Evolutionary conservation across 2,329 filamentous ascomycete species (phyloP).

Genomic region (Capronia coronata): DNA sequence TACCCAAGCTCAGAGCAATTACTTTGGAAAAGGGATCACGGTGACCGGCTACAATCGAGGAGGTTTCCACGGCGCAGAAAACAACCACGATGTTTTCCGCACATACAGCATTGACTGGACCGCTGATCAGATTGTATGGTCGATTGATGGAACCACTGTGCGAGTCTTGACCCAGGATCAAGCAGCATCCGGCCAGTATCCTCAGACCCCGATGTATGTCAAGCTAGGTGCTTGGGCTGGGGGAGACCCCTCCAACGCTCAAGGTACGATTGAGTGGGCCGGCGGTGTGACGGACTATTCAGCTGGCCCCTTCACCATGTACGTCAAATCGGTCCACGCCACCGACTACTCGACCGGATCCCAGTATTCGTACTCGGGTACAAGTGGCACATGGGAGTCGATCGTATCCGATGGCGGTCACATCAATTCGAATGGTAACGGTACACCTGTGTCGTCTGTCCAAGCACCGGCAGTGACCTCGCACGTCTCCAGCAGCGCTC

Average conservation of each 20-base stretch:
- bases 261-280: conserved; percentile 60
- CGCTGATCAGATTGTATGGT: conserved; percentile 57
- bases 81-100: conserved; percentile 49
- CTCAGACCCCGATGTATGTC: conserved; percentile 67
- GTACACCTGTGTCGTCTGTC: conserved; percentile 30
- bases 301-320: conserved; percentile 65
- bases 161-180: conserved; percentile 57
- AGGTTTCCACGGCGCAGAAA: conserved; percentile 62
- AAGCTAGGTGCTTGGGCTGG: conserved; percentile 65
- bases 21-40: conserved; percentile 88
- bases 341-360: conserved; percentile 86
- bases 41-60: conserved; percentile 70
- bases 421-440: conserved; percentile 62
- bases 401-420: conserved; percentile 74
- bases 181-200: conserved; percentile 56
- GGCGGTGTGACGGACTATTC: conserved; percentile 62
- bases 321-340: conserved; percentile 56
- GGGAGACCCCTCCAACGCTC: conserved; percentile 43
- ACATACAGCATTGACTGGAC: conserved; percentile 60
- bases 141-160: conserved; percentile 55
- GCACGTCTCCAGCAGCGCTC: conserved; percentile 37
- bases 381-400: conserved; percentile 69
- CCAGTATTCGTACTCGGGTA: conserved; percentile 74
- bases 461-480: conserved; percentile 22
- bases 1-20: conserved; percentile 85